These are phyloP conservation scores for Aulographum hederae DNA, from an alignment of 2,329 filamentous ascomycete species.

Conservation along the genomic window DNA sequence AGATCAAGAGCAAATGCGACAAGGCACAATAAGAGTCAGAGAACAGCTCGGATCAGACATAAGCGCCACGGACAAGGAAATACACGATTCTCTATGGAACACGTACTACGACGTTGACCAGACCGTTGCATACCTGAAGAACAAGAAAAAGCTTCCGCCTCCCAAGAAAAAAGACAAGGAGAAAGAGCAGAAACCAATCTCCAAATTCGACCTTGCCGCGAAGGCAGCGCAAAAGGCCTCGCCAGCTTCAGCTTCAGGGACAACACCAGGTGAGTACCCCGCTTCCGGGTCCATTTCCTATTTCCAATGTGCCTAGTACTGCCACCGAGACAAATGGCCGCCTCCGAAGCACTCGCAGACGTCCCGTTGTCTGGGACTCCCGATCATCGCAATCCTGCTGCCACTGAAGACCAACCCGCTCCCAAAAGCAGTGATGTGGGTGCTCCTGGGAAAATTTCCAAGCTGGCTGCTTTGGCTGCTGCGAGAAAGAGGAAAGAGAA, in stretches of 20 bases:
- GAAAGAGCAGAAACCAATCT: background rate
- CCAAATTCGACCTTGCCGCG: background rate
- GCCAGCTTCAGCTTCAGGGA: slow-evolving; percentile 1
- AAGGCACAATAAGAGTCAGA: slow-evolving; percentile 48
- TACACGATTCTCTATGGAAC: slow-evolving; percentile 83
- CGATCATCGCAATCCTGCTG: background rate
- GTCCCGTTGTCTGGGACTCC: too few species aligned
- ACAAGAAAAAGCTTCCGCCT: slow-evolving; percentile 21
- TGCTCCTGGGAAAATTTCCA: slow-evolving; percentile 64
- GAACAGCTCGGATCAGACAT: slow-evolving; percentile 45
- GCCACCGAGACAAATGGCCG: too few species aligned
- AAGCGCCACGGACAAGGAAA: slow-evolving; percentile 48
- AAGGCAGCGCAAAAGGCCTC: background rate
- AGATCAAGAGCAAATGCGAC: slow-evolving; percentile 35
- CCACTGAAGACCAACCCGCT: background rate
- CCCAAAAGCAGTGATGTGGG: slow-evolving; percentile 49
- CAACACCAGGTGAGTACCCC: slow-evolving; percentile 5
- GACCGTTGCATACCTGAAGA: slow-evolving; percentile 60
- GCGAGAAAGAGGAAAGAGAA: slow-evolving; percentile 69
- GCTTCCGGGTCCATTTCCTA: background rate
- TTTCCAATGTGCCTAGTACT: background rate
- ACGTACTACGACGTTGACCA: slow-evolving; percentile 91
- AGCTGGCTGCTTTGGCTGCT: slow-evolving; percentile 76
- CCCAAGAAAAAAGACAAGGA: background rate
- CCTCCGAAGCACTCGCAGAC: too few species aligned